Conservation (phyloP, 78 protist species). For the Kipferlia bialata region DNA sequence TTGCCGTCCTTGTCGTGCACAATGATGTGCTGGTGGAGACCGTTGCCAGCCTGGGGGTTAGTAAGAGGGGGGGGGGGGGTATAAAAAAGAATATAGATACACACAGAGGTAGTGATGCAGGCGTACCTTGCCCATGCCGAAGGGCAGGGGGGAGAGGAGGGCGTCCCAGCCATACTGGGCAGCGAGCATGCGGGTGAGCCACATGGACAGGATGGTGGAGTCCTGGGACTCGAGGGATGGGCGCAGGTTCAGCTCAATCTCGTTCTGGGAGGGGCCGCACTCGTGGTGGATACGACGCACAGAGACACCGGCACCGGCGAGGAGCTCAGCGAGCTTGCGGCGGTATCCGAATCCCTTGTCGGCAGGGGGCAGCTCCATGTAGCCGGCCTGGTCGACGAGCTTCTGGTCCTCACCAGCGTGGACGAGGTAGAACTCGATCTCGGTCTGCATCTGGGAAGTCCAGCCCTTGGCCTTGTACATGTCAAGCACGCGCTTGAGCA, state of each 20-base stretch:
- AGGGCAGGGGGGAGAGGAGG: conserved; percentile 25
- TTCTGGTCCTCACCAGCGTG: background rate
- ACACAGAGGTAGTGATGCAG: no score
- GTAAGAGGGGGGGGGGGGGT: no score
- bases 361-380: conserved; percentile 13
- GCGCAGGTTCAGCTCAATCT: conserved; percentile 15
- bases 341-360: conserved; percentile 13
- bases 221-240: conserved; percentile 12
- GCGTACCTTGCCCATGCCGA: no score
- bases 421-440: conserved; percentile 22
- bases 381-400: conserved; percentile 5
- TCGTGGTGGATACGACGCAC: conserved; percentile 26
- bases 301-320: background rate
- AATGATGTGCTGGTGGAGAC: conserved; percentile 25
- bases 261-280: conserved; percentile 23
- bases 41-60: conserved; percentile 14
- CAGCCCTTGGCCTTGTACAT: conserved; percentile 10
- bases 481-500: background rate
- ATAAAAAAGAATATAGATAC: no score
- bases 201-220: background rate
- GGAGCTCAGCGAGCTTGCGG: background rate
- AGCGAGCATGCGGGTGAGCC: background rate
- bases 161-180: background rate
- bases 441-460: conserved; percentile 2
- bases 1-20: conserved; percentile 8